phyloP scores from a whole-genome alignment of 2,329 filamentous ascomycete genomes.

The Pyrenophora teres region DNA sequence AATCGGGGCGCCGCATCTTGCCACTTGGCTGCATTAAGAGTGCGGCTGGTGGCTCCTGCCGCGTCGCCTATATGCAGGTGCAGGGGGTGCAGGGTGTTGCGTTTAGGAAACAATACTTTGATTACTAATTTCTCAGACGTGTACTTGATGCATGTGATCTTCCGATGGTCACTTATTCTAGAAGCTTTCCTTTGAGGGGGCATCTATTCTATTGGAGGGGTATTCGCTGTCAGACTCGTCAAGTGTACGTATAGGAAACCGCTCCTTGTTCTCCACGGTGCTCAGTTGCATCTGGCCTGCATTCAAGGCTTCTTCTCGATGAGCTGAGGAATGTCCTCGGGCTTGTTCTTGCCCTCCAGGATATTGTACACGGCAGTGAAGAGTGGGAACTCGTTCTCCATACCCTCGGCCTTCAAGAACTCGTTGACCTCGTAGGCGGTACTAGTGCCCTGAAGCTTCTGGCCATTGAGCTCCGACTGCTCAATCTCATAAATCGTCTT shows the following conservation, averaged over 20 bases:
- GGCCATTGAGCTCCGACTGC: slow-evolving; percentile 86
- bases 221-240: slow-evolving; percentile 3
- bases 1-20: neutral
- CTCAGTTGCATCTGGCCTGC: neutral
- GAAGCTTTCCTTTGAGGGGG: neutral
- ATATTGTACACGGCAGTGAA: slow-evolving; percentile 89
- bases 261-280: neutral
- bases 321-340: slow-evolving; percentile 79
- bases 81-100: neutral
- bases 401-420: slow-evolving; percentile 78
- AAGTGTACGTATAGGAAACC: too few species aligned
- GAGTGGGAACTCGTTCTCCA: slow-evolving; percentile 84
- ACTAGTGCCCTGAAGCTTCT: slow-evolving; percentile 92
- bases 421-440: slow-evolving; percentile 90
- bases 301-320: slow-evolving; percentile 45
- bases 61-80: slow-evolving; percentile 8
- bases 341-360: slow-evolving; percentile 73
- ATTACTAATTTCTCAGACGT: neutral
- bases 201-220: slow-evolving; percentile 10
- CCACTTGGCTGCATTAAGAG: slow-evolving; percentile 8
- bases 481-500: slow-evolving; percentile 86
- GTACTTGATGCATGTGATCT: too few species aligned
- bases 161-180: too few species aligned
- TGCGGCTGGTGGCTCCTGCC: neutral
- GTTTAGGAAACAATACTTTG: neutral